phyloP scores from a whole-genome alignment of 2,329 filamentous ascomycete genomes.

The Tolypocladium capitatum region DNA sequence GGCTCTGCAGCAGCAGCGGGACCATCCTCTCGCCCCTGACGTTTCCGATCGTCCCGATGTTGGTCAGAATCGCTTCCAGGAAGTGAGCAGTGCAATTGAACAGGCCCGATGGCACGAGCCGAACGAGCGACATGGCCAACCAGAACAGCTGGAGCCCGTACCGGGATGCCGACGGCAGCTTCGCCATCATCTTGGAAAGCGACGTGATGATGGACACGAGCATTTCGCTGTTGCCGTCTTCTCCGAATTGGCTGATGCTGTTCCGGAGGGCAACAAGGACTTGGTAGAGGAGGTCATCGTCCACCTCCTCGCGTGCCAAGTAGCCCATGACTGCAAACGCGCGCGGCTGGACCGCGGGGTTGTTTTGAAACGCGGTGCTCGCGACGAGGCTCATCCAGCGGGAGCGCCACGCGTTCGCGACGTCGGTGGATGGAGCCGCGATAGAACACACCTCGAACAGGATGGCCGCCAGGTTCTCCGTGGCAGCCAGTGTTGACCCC shows the following conservation, averaged over 20 bases:
- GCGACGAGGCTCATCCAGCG: conserved; percentile 63
- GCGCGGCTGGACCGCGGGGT: conserved; percentile 55
- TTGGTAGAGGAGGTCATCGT: conserved; percentile 59
- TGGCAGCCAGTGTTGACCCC: conserved; percentile 37
- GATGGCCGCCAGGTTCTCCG: conserved; percentile 47
- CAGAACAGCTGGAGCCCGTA: conserved; percentile 59
- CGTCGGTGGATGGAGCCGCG: conserved; percentile 49
- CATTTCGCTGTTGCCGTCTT: conserved; percentile 54
- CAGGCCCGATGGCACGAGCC: conserved; percentile 46
- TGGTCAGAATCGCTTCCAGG: conserved; percentile 49
- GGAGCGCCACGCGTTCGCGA: conserved; percentile 56
- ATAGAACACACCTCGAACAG: conserved; percentile 51
- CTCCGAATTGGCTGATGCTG: conserved; percentile 50
- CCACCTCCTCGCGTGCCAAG: conserved; percentile 56
- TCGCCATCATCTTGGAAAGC: conserved; percentile 58
- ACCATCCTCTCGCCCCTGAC: conserved; percentile 47
- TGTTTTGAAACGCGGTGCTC: conserved; percentile 61
- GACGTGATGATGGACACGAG: conserved; percentile 54
- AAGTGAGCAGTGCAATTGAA: conserved; percentile 56
- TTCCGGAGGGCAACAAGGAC: conserved; percentile 54
- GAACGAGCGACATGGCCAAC: conserved; percentile 53
- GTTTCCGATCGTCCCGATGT: conserved; percentile 48
- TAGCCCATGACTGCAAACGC: conserved; percentile 62
- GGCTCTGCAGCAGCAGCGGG: conserved; percentile 45
- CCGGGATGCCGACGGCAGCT: conserved; percentile 51